These are phyloP conservation scores for Penicillium ochrochloron DNA, from an alignment of 495 filamentous ascomycete genomes.

Conservation along the genomic window DNA sequence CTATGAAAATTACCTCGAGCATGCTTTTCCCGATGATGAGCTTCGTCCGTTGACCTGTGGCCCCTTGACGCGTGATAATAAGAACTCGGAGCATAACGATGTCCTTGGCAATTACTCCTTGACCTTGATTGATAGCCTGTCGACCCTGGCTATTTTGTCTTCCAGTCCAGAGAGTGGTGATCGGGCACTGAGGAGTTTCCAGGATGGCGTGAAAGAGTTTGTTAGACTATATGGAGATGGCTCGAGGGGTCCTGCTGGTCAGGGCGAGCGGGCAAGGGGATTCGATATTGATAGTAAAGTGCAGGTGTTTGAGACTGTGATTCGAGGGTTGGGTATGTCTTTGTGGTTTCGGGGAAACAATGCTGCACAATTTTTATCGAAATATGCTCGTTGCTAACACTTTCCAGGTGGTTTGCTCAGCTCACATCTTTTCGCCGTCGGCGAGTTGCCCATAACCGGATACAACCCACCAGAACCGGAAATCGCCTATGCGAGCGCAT, in stretches of 20 bases:
- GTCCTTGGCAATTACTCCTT: slow-evolving; percentile 96
- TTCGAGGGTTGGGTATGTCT: slow-evolving; percentile 73
- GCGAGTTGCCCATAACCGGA: slow-evolving; percentile 80
- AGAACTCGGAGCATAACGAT: slow-evolving; percentile 89
- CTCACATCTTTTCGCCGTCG: slow-evolving; percentile 90
- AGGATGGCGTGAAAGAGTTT: slow-evolving; percentile 75
- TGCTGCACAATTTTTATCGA: background rate
- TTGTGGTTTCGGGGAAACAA: background rate
- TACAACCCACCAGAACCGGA: slow-evolving; percentile 60
- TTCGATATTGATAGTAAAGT: slow-evolving; percentile 98
- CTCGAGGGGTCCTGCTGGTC: slow-evolving; percentile 65
- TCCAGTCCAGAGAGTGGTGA: slow-evolving; percentile 63
- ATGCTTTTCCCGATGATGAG: slow-evolving; percentile 98
- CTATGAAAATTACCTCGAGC: slow-evolving; percentile 89
- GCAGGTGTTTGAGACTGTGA: slow-evolving; percentile 97
- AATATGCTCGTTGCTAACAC: slow-evolving; percentile 11
- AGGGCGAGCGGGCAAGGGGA: slow-evolving; percentile 75
- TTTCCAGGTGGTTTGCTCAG: slow-evolving; percentile 75
- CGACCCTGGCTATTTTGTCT: slow-evolving; percentile 88
- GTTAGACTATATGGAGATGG: slow-evolving; percentile 90
- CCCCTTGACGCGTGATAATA: slow-evolving; percentile 79
- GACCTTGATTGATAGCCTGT: slow-evolving; percentile 92
- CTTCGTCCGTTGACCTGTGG: slow-evolving; percentile 84
- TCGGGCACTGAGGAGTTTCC: slow-evolving; percentile 74
- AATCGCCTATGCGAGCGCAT: slow-evolving; percentile 41